These are phyloP conservation scores for Tillandsia leiboldiana DNA, from an alignment of 176 grass and related monocot genomes.

Conservation along the genomic window DNA sequence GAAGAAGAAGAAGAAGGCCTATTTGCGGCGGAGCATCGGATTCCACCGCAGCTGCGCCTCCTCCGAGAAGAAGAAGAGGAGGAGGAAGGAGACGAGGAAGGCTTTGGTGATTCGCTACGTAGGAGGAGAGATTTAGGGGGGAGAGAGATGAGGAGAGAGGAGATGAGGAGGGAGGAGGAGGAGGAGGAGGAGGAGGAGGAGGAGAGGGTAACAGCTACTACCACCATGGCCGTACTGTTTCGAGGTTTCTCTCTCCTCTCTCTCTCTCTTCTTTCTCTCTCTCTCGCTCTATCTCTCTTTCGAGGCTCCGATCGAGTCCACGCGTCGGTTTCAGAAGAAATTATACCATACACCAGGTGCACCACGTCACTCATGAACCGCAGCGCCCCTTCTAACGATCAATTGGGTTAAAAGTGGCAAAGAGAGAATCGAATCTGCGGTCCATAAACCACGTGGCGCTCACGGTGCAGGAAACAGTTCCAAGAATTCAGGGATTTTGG, in stretches of 20 bases:
- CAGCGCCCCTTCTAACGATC: no score
- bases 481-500: no score
- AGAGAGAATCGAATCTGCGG: no score
- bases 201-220: not conserved
- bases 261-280: no score
- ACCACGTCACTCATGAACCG: no score
- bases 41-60: not conserved
- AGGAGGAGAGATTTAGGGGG: not conserved
- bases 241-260: not conserved
- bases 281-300: no score
- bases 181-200: not conserved
- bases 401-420: no score
- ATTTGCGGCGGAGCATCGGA: constrained; percentile 45
- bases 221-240: not conserved
- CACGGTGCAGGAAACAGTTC: no score
- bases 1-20: constrained; percentile 36
- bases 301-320: no score
- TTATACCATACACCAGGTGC: no score
- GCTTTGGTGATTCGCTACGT: not conserved
- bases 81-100: not conserved
- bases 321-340: no score
- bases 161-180: not conserved
- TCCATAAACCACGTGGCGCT: no score
- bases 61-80: not conserved
- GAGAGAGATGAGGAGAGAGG: not conserved